These are phyloP conservation scores for Cladosporium cucumerinum DNA, from an alignment of 2,329 filamentous ascomycete genomes.

Conservation along the genomic window DNA sequence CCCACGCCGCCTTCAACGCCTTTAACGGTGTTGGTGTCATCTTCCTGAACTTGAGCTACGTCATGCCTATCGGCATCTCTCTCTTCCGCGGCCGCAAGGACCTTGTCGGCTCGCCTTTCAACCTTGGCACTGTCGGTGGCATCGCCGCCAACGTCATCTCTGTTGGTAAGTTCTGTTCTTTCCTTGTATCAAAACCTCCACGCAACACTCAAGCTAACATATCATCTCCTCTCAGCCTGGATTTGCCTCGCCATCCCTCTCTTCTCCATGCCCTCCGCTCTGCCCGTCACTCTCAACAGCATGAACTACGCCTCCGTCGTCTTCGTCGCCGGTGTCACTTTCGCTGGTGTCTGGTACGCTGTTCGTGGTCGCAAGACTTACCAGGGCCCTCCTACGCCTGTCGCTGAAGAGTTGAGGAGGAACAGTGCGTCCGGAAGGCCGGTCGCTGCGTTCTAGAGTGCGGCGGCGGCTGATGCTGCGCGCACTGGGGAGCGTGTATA, in stretches of 20 bases:
- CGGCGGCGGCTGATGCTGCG: not conserved
- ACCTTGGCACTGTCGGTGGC: constrained; percentile 59
- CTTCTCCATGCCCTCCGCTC: constrained; percentile 62
- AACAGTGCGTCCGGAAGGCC: constrained; percentile 1
- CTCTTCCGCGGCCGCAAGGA: constrained; percentile 59
- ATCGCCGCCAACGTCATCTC: constrained; percentile 62
- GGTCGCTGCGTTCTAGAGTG: not conserved
- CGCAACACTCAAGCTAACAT: not conserved
- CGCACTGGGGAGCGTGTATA: not conserved
- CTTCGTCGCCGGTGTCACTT: constrained; percentile 62
- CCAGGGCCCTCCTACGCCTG: constrained; percentile 48
- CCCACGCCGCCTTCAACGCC: constrained; percentile 66
- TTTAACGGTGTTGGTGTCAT: constrained; percentile 57
- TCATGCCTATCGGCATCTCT: constrained; percentile 63
- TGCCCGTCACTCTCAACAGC: constrained; percentile 56
- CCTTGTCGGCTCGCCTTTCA: constrained; percentile 56
- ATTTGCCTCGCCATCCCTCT: constrained; percentile 65
- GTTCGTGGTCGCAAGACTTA: constrained; percentile 69
- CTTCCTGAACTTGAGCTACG: constrained; percentile 66
- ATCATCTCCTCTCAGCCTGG: constrained; percentile 50
- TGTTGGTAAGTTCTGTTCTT: constrained; percentile 53
- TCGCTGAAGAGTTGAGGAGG: not conserved
- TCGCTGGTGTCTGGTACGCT: constrained; percentile 65
- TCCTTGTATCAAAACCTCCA: constrained; percentile 30
- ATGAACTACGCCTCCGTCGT: constrained; percentile 76